Evolutionary conservation across 1,139 yeast species (phyloP).

Genomic region (Kluyveromyces sp.): DNA sequence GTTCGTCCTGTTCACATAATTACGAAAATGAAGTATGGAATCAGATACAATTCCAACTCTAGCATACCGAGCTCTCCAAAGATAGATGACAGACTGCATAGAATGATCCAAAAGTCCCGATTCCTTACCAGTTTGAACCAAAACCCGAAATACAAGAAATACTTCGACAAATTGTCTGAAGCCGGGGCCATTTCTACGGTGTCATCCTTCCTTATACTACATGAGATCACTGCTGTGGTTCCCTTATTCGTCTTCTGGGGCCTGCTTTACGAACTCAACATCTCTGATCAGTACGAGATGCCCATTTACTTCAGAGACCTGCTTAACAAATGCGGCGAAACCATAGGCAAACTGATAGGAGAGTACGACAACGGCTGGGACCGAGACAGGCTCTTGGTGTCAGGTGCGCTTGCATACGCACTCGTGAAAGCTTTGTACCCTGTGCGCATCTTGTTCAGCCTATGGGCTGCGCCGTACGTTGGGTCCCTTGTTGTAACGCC

Average conservation of each 20-base stretch:
- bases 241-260: constrained; percentile 80
- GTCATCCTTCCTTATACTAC: constrained; percentile 71
- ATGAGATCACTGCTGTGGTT: constrained; percentile 75
- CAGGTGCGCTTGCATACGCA: constrained; percentile 88
- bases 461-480: constrained; percentile 32
- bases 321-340: constrained; percentile 21
- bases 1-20: background rate
- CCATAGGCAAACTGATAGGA: constrained; percentile 27
- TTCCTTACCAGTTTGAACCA: constrained; percentile 19
- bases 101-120: constrained; percentile 21
- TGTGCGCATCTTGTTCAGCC: constrained; percentile 25
- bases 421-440: constrained; percentile 50
- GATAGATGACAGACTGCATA: constrained; percentile 19
- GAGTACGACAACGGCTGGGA: constrained; percentile 22
- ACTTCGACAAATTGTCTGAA: constrained; percentile 23
- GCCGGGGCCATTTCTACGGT: constrained; percentile 62
- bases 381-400: constrained; percentile 42
- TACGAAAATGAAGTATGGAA: background rate
- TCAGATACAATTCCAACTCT: background rate
- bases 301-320: constrained; percentile 19
- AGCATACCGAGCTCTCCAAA: background rate
- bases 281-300: constrained; percentile 33
- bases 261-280: constrained; percentile 50
- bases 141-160: constrained; percentile 21
- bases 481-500: constrained; percentile 23